A percentile compares a stretch with the other conserved stretches of the same genome.
Conservation (phyloP, 164 flowering plant species). For the Vitis riparia region DNA sequence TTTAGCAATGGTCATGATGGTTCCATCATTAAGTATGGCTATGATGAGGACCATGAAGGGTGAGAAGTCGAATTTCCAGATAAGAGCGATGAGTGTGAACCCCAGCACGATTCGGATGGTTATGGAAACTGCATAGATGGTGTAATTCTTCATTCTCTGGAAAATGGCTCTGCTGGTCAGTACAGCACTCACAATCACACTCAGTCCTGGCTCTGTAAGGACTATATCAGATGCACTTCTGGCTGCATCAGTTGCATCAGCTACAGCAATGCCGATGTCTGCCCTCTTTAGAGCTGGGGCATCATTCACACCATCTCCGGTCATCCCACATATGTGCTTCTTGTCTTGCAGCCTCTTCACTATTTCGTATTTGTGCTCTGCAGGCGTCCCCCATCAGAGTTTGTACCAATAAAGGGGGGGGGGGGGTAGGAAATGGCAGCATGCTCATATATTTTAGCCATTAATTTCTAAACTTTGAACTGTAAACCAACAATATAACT, state of each 20-base stretch:
- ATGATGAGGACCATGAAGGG: slow-evolving; percentile 52
- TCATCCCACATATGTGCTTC: slow-evolving; percentile 55
- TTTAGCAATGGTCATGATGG: slow-evolving; percentile 56
- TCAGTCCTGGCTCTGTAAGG: slow-evolving; percentile 46
- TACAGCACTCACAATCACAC: slow-evolving; percentile 46
- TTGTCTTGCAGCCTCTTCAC: slow-evolving; percentile 43
- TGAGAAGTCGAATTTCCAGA: slow-evolving; percentile 48
- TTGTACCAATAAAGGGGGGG: background rate
- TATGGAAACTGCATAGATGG: slow-evolving; percentile 45
- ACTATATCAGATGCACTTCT: slow-evolving; percentile 47
- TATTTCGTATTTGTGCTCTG: slow-evolving; percentile 47
- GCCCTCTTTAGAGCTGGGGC: slow-evolving; percentile 50
- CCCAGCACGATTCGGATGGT: slow-evolving; percentile 48
- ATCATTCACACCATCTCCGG: slow-evolving; percentile 55
- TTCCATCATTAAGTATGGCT: slow-evolving; percentile 51
- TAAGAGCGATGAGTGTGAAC: slow-evolving; percentile 38
- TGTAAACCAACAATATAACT: no score
- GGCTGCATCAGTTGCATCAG: slow-evolving; percentile 52
- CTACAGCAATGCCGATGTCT: slow-evolving; percentile 52
- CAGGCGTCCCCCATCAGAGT: background rate
- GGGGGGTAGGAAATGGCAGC: no score
- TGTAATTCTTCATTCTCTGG: slow-evolving; percentile 52
- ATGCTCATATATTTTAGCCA: no score
- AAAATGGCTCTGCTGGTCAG: slow-evolving; percentile 48
- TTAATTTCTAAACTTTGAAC: no score